phyloP scores from a whole-genome alignment of 306 rosid genomes.

The Begonia masoniana region DNA sequence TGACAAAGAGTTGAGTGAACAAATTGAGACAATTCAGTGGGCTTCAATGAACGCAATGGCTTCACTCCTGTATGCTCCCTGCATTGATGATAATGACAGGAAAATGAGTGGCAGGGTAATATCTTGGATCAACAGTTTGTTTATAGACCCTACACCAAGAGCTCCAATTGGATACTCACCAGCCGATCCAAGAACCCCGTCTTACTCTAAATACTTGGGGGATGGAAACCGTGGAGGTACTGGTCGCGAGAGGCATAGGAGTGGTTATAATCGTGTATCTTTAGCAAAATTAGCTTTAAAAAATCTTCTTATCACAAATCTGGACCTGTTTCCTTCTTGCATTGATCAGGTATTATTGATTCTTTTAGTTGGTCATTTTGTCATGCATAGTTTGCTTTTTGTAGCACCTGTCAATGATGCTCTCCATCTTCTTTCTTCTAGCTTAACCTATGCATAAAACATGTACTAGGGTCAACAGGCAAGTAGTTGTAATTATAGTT shows the following conservation, averaged over 20 bases:
- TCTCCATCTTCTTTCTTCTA: too few relatives aligned
- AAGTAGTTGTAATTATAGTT: too few relatives aligned
- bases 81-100: constrained; percentile 98
- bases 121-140: constrained; percentile 93
- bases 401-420: background rate
- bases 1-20: constrained; percentile 95
- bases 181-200: constrained; percentile 96
- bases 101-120: constrained; percentile 98
- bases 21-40: constrained; percentile 98
- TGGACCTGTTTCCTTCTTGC: constrained; percentile 96
- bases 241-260: constrained; percentile 91
- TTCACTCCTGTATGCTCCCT: constrained; percentile 90
- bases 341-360: constrained; percentile 75
- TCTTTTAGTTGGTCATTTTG: constrained; percentile 1
- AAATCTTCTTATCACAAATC: constrained; percentile 79
- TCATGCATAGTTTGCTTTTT: background rate
- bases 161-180: constrained; percentile 99
- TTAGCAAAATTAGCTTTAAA: constrained; percentile 90
- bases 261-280: constrained; percentile 75
- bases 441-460: too few relatives aligned
- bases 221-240: constrained; percentile 78
- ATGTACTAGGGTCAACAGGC: too few relatives aligned
- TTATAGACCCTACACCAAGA: constrained; percentile 83
- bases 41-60: constrained; percentile 99
- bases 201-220: constrained; percentile 70